Base-by-base conservation (phyloP, 1,139 yeast genomes). In the Taphrina betulina region DNA sequence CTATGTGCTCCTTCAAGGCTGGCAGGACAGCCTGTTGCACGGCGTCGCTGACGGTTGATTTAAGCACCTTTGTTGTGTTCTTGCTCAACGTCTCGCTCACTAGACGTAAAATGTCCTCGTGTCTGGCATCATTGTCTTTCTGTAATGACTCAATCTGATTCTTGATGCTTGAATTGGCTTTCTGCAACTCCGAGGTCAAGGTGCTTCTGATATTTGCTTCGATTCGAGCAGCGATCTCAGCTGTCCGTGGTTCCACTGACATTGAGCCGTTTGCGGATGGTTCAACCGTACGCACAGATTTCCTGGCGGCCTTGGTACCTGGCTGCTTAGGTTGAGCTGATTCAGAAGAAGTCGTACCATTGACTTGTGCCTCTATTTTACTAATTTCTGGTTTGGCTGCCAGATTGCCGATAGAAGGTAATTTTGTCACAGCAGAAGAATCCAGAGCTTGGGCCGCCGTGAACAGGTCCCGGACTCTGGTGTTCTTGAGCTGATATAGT, bases 1-100 rank as follows among this genome's bases (percentile, higher is more conserved):
- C 48, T n/a, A 43, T 23, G 8, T 8, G 28, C 2, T 29, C 29
- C 5, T 5, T 43, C 12, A 45, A 17, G 7, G 42, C 20, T 10
- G 52, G 52, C 20, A 45, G 35, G 16, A 45, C 19, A 14, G 22
- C 24, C 22, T 45, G 42, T 23, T 34, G 26, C 17, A 45, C 29
- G 8, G 42, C 42, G 7, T 45, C 42, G 10, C 35, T 23, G 33
- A 45, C 35, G 23, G 42, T 16, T 8, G 42, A 23, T 17, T 45
- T 23, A 17, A 45, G 34, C n/a, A 45, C 42, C 16, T 45, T 33
- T 14, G 42, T 36, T 20, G 52, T 45, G 52, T 45, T 45, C 26
- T 45, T 45, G 35, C 52, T 45, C 33, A 45, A 35, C 14, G 52
- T 45, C 42, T 45, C 52, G 28, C 52, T 45, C 8, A 45, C 42